Percentiles rank a stretch among this genome's conserved stretches.
These are phyloP conservation scores for Fusarium longipes DNA, from an alignment of 2,329 filamentous ascomycete species.

Conservation along the genomic window DNA sequence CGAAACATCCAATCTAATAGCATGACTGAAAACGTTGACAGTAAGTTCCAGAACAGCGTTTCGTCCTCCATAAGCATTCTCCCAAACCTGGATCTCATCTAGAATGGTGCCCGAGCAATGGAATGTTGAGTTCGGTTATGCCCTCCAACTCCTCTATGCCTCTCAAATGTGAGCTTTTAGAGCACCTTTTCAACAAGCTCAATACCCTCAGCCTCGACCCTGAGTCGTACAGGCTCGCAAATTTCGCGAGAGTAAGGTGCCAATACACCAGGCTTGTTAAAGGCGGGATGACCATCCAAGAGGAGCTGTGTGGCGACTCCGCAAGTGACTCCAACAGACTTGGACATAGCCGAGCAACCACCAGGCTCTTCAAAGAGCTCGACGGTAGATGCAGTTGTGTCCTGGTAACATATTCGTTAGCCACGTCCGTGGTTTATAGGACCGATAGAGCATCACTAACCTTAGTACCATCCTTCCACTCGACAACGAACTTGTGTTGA, in stretches of 20 bases:
- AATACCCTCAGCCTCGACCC: background rate
- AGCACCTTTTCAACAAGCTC: background rate
- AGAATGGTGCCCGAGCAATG: too few species aligned
- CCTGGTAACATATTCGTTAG: background rate
- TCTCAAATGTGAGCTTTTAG: too few species aligned
- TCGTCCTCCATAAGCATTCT: too few species aligned
- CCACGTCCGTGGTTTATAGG: rapidly evolving
- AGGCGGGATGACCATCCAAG: background rate
- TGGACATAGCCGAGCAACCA: background rate
- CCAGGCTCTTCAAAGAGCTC: background rate
- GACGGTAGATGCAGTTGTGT: background rate
- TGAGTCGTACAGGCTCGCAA: background rate
- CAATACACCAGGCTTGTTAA: background rate
- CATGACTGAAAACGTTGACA: too few species aligned
- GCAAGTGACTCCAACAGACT: background rate
- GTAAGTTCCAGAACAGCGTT: too few species aligned
- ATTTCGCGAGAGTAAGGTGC: background rate
- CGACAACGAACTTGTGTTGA: background rate
- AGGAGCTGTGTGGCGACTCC: background rate
- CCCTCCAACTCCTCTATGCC: background rate
- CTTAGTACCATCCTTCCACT: background rate
- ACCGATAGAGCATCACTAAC: background rate
- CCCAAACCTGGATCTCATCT: too few species aligned
- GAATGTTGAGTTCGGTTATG: background rate
- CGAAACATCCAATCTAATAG: background rate